phyloP scores from a whole-genome alignment of 2,329 filamentous ascomycete species.

The Sphaerulina populicola region DNA sequence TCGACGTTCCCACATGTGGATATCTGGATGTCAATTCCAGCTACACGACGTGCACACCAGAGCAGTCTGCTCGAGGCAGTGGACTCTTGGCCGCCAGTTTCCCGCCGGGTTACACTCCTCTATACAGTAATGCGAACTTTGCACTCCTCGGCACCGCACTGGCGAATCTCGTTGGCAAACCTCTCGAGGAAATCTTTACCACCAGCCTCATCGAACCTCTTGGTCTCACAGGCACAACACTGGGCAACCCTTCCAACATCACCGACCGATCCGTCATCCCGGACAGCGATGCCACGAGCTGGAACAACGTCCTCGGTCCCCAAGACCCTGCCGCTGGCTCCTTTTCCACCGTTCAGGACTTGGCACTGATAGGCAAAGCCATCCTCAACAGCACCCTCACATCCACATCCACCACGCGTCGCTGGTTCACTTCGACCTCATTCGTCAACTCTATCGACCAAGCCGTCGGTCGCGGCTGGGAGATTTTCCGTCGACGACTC shows the following conservation, averaged over 20 bases:
- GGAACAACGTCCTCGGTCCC: slow-evolving; percentile 27
- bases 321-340: slow-evolving; percentile 29
- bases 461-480: slow-evolving; percentile 43
- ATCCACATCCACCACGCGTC: slow-evolving; percentile 34
- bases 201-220: slow-evolving; percentile 12
- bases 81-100: slow-evolving; percentile 14
- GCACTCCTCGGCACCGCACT: slow-evolving; percentile 15
- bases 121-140: slow-evolving; percentile 20
- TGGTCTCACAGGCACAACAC: slow-evolving; percentile 13
- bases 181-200: slow-evolving; percentile 11
- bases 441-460: slow-evolving; percentile 34
- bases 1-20: slow-evolving; percentile 14
- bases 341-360: slow-evolving; percentile 18
- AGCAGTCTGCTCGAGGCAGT: slow-evolving; percentile 9
- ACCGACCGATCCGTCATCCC: slow-evolving; percentile 13
- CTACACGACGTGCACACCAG: slow-evolving; percentile 9
- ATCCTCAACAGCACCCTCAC: slow-evolving; percentile 41
- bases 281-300: slow-evolving; percentile 10
- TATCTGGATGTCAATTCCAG: slow-evolving; percentile 11
- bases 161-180: slow-evolving; percentile 2
- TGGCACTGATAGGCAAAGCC: slow-evolving; percentile 32
- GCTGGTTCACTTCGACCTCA: slow-evolving; percentile 41
- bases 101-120: slow-evolving; percentile 12
- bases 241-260: slow-evolving; percentile 6
- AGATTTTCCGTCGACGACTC: slow-evolving; percentile 38